Evolutionary conservation across 1,284 basidiomycete species (phyloP), one percentile per base, ranked within the genome.

Genomic region (Malassezia arunalokei): DNA sequence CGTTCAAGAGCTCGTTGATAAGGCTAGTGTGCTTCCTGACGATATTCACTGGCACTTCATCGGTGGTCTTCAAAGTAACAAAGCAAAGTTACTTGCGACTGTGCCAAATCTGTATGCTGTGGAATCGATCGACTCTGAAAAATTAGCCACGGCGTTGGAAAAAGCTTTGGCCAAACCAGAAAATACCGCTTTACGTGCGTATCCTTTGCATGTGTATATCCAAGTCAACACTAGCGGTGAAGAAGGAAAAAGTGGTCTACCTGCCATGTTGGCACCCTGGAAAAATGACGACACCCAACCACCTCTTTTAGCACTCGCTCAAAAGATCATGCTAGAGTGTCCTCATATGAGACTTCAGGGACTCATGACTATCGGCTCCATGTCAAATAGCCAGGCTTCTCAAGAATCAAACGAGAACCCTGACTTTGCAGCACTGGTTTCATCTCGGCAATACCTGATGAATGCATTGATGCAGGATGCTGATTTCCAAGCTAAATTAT

Each of bases 141-240:
- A 94, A 75, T 81, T 84, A 27, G 92, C 92, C 9, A 82, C 80
- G 33, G 79, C 82, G 0, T 78, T 98, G n/a, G 81, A 92, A 73
- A 86, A 85, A 69, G 79, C 83, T 1, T 77, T 92, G 12, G 77
- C 82, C 1, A 55, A 74, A 0, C 77, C 63, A 76, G 63, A 55
- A 33, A 49, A 63, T 27, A 57, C 59, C 79, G 44, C 68, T 0
- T 54, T 68, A 64, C 61, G 68, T 51, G 38, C 74, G 5, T 60
- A 73, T 1, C 80, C 80, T 2, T 78, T 94, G 4, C 81, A 85
- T 65, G 80, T 96, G 47, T 82, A 90, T 56, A 76, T 96, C 11
- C 91, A 96, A 74, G 79, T 96, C 66, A 98, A 98, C 76, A 98
- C 92, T 6, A 94, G 89, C 0, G 83, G 82, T 14, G 94, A 98